Base-by-base conservation (phyloP, 2,329 filamentous ascomycete species). In the Coniella vitis region DNA sequence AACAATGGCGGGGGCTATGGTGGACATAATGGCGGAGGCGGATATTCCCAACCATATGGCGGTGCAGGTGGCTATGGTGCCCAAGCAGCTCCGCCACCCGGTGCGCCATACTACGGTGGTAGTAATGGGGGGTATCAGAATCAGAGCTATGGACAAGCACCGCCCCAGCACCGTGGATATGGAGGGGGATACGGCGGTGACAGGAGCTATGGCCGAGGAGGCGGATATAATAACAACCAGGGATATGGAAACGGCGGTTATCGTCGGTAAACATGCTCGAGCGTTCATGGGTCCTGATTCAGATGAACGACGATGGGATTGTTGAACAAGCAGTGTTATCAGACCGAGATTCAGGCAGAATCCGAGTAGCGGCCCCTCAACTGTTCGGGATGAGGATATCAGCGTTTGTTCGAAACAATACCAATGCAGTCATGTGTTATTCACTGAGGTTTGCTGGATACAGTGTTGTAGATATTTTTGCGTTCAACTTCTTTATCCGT, bases 1-100 rank as follows among this genome's bases (percentile, higher is more conserved):
- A 54, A 55, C 8, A 47, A 47, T 36, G 42, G 51, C 49, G 51
- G 47, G 42, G 47, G 47, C 12, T 50, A 49, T 31, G 49, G 49
- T 29, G 49, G 46, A 38, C 38, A 52, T 20, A 42, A 39, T 9
- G 37, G 37, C 20, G 38, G 38, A 25, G 36, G 49, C 22, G 47
- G 53, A 9, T 48, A 52, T n/a, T 38, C 48, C 4, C 48, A 51
- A 19, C 36, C 51, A 20, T 51, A 55, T 38, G 45, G 49, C 12
- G 40, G 47, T 3, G 40, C 31, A 20, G 43, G 48, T 17, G 52
- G 52, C 29, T 52, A 54, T 31, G 45, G 45, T 13, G 48, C 52
- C 10, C 45, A 44, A 12, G 25, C 41, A 12, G 25, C 41, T 21
- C 47, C 47, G 8, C 49, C 52, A 9, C 52, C 52, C 17, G 40